Evolutionary conservation across 1,139 yeast genomes (phyloP).

Genomic region (Yamadazyma aaseri): DNA sequence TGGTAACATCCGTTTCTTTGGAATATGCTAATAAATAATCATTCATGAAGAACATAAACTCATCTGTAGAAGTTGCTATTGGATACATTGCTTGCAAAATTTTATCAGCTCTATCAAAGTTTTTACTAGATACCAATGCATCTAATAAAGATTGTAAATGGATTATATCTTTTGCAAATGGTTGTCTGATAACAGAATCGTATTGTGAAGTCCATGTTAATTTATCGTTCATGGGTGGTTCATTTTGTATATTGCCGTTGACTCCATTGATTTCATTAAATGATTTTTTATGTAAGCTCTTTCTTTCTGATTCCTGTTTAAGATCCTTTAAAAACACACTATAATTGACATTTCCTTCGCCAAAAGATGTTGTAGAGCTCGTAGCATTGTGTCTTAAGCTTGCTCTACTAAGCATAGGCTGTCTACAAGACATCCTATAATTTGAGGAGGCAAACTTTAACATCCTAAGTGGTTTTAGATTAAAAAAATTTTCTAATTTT

Average conservation of each 20-base stretch:
- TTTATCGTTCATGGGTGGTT: neutral
- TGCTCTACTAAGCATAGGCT: neutral
- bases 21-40: conserved; percentile 38
- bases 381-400: neutral
- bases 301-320: conserved; percentile 4
- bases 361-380: neutral
- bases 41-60: conserved; percentile 36
- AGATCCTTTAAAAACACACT: conserved; percentile 3
- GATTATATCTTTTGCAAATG: conserved; percentile 55
- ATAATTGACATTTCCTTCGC: conserved; percentile 1
- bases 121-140: conserved; percentile 70
- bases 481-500: too few species aligned
- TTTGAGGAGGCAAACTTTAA: too few species aligned
- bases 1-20: conserved; percentile 25
- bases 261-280: conserved; percentile 9
- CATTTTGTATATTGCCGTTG: neutral
- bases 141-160: conserved; percentile 78
- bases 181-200: conserved; percentile 44
- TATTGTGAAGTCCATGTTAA: conserved; percentile 40
- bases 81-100: conserved; percentile 59
- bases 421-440: too few species aligned
- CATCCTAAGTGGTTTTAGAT: too few species aligned
- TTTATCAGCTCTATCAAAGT: conserved; percentile 69
- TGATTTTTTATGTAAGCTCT: conserved; percentile 5
- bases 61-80: conserved; percentile 31